Base-by-base conservation (phyloP, 202 grass and related monocot species). In the Bolboschoenoplectus hybrid region DNA sequence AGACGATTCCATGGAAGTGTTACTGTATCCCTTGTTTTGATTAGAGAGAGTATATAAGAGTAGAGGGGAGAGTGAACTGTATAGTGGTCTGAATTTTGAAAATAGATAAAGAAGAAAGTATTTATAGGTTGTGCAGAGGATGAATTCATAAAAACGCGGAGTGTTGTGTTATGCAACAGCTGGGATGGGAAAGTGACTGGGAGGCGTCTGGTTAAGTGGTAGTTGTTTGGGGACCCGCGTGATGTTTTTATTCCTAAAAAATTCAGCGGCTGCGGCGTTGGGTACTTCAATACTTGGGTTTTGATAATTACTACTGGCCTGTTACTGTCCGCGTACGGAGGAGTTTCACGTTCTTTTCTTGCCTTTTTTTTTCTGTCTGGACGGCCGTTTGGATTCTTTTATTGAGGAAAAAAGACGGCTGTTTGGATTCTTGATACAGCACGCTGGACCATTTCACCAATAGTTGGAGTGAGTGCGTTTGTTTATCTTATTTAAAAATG, bases 121-220 rank as follows among this genome's bases (percentile, higher is more conserved):
- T 74, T 74, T 14, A 74, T 68, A 68, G 66, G 34, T 68, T 68
- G 66, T 39, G 66, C 34, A 3, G 36, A 1, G 65, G 11, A 68
- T 11, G 38, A 43, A 36, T 34, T 26, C 63, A 66, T 4, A 38
- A 38, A 38, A 34, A 36, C 63, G 63, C 32, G 63, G 20, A 66
- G 63, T 10, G 63, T 38, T 12, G 32, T 32, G 32, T 4, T 66
- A 34, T 82, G 93, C 89, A 43, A 87, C 86, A 61, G 57, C 57
- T 61, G 57, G 16, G 57, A 61, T 19, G 57, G 57, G 16, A 19
- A 58, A 58, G 13, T n/a, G 53, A 6, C 14, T 44, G 43, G 43
- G 43, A 44, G 5, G 5, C 26, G 26, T 26, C 43, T 44, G 43
- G 43, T 44, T 3, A 3, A 44, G 3, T 44, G 43, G 43, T 44